Evolutionary conservation across 2,329 filamentous ascomycete species (phyloP).

Genomic region (Alternaria arbusti): DNA sequence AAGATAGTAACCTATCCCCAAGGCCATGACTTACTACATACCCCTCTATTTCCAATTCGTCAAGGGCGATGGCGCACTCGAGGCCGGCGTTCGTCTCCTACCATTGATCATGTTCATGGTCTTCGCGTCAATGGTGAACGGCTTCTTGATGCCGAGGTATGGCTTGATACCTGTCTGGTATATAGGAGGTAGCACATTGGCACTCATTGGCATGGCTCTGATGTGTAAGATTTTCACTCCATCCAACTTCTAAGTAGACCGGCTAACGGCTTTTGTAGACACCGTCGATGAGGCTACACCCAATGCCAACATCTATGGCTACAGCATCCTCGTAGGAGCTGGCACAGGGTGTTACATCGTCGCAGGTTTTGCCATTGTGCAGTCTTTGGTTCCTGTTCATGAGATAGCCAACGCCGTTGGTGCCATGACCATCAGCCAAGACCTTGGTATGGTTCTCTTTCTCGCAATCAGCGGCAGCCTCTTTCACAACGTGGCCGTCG

Average conservation of each 20-base stretch:
- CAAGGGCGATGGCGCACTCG: conserved; percentile 21
- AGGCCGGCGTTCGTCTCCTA: conserved; percentile 32
- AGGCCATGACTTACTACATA: conserved; percentile 28
- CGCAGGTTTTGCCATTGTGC: conserved; percentile 23
- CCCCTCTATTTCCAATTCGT: conserved; percentile 38
- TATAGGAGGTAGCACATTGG: conserved; percentile 39
- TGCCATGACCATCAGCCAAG: conserved; percentile 7
- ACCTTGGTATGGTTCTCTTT: neutral
- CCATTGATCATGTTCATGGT: conserved; percentile 31
- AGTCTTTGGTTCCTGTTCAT: conserved; percentile 12
- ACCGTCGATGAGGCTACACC: conserved; percentile 22
- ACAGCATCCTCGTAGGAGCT: conserved; percentile 23
- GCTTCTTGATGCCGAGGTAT: conserved; percentile 23
- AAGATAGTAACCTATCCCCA: neutral
- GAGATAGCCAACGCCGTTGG: conserved; percentile 23
- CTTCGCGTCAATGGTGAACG: conserved; percentile 24
- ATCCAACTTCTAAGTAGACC: too few relatives aligned
- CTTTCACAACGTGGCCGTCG: neutral
- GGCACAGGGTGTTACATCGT: conserved; percentile 21
- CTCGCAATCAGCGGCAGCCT: conserved; percentile 4
- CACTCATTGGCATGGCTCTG: conserved; percentile 18
- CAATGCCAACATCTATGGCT: conserved; percentile 27
- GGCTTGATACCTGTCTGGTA: conserved; percentile 28
- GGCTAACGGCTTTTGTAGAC: neutral
- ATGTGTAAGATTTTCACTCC: conserved; percentile 30